These are phyloP conservation scores for Coemansia sp. DNA, from an alignment of 192 early-diverging fungal species.

Conservation along the genomic window DNA sequence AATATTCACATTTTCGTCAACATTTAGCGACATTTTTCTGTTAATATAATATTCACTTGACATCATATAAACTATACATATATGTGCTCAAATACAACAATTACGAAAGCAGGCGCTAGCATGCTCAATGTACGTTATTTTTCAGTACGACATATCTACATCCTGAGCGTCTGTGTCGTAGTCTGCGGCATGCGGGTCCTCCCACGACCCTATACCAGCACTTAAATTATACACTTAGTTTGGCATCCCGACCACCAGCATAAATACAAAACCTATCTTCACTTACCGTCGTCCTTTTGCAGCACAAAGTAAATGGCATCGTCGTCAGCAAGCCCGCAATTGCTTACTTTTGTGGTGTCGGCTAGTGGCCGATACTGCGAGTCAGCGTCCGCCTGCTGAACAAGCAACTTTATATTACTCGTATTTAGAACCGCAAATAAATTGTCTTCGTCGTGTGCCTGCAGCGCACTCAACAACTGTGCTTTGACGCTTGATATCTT, in stretches of 20 bases:
- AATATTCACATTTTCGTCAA: not conserved
- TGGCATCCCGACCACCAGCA: not conserved
- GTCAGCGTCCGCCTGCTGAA: not conserved
- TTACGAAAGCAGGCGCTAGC: not conserved
- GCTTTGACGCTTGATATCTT: constrained; percentile 20
- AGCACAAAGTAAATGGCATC: constrained; percentile 34
- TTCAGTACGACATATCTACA: constrained; percentile 14
- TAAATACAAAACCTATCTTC: not conserved
- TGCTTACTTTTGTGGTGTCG: constrained; percentile 11
- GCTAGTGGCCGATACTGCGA: not conserved
- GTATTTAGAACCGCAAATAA: constrained; percentile 12
- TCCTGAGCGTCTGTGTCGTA: constrained; percentile 39
- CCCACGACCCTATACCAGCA: constrained; percentile 25
- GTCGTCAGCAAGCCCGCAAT: constrained; percentile 24
- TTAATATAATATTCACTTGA: too few species aligned
- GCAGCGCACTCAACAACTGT: constrained; percentile 24
- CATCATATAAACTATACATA: too few species aligned
- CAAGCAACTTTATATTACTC: constrained; percentile 22
- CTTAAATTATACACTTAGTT: not conserved
- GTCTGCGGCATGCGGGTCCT: constrained; percentile 30
- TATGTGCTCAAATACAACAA: not conserved
- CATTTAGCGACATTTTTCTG: too few species aligned
- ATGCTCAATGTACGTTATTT: not conserved
- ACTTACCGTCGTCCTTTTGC: constrained; percentile 20
- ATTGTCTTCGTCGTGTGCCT: constrained; percentile 24